A percentile compares a stretch with the other conserved stretches of the same genome.
phyloP scores from a whole-genome alignment of 2,329 filamentous ascomycete species.

The Cercospora canescens region DNA sequence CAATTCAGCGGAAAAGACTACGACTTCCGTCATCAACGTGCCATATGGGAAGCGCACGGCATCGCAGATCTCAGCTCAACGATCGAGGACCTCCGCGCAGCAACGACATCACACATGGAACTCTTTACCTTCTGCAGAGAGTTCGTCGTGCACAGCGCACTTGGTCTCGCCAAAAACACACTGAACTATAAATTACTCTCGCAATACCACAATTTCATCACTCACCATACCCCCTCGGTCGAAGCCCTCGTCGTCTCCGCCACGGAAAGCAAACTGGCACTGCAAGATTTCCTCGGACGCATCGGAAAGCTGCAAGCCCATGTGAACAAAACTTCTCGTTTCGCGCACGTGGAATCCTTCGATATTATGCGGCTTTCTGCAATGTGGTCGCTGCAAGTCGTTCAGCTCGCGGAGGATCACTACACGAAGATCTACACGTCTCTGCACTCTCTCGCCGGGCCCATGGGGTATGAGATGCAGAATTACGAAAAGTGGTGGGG shows the following conservation, averaged over 20 bases:
- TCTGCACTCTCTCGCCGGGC: not conserved
- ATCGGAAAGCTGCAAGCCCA: slow-evolving; percentile 8
- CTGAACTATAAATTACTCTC: slow-evolving; percentile 1
- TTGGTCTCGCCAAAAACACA: not conserved
- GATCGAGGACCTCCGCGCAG: not conserved
- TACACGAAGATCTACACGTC: slow-evolving; percentile 11
- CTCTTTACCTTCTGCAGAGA: not conserved
- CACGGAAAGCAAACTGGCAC: not conserved
- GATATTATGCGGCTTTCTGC: not conserved
- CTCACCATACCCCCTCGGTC: not conserved
- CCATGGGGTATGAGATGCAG: slow-evolving; percentile 4
- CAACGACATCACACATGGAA: not conserved
- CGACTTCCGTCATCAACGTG: not conserved
- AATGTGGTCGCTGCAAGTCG: slow-evolving; percentile 3
- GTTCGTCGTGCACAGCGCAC: not conserved
- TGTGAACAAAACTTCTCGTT: not conserved
- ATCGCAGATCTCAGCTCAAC: not conserved
- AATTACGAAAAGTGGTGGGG: not conserved
- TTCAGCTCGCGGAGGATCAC: not conserved
- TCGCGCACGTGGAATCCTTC: not conserved
- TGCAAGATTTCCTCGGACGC: not conserved
- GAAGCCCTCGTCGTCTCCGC: not conserved
- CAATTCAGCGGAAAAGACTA: slow-evolving; percentile 9
- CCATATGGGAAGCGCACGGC: slow-evolving; percentile 1
- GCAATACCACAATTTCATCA: slow-evolving; percentile 10